These are phyloP conservation scores for Macrolepiota albuminosa DNA, from an alignment of 768 basidiomycete species.

Conservation along the genomic window DNA sequence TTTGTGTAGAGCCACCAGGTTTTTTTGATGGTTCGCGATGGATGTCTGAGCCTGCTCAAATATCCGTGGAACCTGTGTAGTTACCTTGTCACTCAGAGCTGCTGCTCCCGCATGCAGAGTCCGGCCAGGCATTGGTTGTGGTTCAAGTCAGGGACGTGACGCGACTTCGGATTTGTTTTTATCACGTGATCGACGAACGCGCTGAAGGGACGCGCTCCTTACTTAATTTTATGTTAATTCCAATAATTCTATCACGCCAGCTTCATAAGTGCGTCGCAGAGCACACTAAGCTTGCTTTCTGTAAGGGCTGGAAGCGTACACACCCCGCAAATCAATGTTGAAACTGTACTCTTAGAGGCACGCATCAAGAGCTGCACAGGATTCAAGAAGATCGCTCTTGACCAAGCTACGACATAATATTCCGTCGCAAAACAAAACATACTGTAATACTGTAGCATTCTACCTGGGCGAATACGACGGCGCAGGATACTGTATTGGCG, in stretches of 20 bases:
- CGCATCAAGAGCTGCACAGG: not conserved
- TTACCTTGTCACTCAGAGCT: slow-evolving; percentile 7
- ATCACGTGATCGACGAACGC: not conserved
- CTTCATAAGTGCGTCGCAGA: not conserved
- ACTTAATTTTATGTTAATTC: not conserved
- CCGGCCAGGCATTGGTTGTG: slow-evolving; percentile 16
- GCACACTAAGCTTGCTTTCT: not conserved
- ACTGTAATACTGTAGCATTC: not conserved
- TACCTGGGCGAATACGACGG: slow-evolving; percentile 14
- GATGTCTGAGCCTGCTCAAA: slow-evolving; percentile 78
- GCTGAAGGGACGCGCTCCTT: not conserved
- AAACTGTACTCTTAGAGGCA: no score
- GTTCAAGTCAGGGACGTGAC: not conserved
- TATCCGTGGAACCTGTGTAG: slow-evolving; percentile 47
- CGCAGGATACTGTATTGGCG: slow-evolving; percentile 11
- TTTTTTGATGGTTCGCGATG: slow-evolving; percentile 84
- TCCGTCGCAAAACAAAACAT: not conserved
- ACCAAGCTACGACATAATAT: not conserved
- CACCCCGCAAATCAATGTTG: no score
- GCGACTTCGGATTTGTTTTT: not conserved
- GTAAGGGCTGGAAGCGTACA: not conserved
- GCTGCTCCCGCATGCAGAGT: slow-evolving; percentile 9
- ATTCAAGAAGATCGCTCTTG: not conserved
- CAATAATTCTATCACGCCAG: not conserved
- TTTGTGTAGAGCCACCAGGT: slow-evolving; percentile 77